Evolutionary conservation across 306 rosid genomes (phyloP).

Genomic region (Pyrus communis): DNA sequence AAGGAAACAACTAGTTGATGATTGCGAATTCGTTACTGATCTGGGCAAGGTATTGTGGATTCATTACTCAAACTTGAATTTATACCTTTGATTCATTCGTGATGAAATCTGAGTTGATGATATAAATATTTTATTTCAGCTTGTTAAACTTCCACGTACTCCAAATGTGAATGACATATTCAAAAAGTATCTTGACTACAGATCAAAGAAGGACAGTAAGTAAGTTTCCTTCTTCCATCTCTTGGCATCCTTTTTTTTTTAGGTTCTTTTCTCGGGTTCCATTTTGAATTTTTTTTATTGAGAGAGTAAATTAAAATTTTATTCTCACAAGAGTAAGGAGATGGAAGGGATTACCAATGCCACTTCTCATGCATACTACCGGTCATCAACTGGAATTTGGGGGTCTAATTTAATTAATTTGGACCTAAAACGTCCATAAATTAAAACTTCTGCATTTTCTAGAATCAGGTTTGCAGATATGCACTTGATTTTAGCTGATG

Average conservation of each 20-base stretch:
- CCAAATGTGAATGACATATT: constrained; percentile 75
- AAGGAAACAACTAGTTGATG: constrained; percentile 82
- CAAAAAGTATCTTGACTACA: constrained; percentile 58
- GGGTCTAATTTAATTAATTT: not conserved
- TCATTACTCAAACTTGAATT: not conserved
- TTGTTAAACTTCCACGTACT: constrained; percentile 79
- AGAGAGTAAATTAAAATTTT: not conserved
- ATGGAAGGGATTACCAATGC: not conserved
- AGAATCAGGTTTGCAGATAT: not conserved
- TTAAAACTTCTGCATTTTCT: not conserved
- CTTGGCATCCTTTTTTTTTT: not conserved
- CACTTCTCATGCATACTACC: not conserved
- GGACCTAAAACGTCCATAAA: not conserved
- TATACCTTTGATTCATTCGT: not conserved
- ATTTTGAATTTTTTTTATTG: not conserved
- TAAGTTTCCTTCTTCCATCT: constrained; percentile 37
- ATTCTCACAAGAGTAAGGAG: not conserved
- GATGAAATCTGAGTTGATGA: not conserved
- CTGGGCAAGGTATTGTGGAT: constrained; percentile 63
- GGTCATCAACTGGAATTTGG: not conserved
- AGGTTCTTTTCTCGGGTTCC: not conserved
- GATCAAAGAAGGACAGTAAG: constrained; percentile 55
- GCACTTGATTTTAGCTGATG: not conserved
- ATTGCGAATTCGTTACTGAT: constrained; percentile 66
- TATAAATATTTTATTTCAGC: constrained; percentile 42